These are phyloP conservation scores for Asclepias syriaca DNA, from an alignment of 257 asterid species.

Conservation along the genomic window DNA sequence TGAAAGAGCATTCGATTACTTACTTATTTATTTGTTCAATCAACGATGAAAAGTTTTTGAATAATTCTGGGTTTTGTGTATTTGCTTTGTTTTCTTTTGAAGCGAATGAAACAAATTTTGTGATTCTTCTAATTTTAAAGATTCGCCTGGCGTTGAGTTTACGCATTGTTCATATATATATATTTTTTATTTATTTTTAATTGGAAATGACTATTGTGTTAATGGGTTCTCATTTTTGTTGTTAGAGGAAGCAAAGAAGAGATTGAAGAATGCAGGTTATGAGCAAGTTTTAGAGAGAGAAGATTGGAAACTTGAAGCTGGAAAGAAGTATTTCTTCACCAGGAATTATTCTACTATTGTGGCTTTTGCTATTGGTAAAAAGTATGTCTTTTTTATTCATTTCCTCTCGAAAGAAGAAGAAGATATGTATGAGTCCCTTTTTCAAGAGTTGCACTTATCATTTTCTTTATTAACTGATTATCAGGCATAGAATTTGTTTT, in stretches of 20 bases:
- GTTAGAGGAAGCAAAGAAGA: conserved; percentile 73
- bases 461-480: background rate
- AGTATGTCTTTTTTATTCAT: conserved; percentile 33
- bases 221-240: conserved; percentile 12
- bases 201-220: background rate
- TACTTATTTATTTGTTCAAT: background rate
- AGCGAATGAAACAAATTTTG: background rate
- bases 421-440: conserved; percentile 39
- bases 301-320: conserved; percentile 81
- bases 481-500: background rate
- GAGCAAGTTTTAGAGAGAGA: conserved; percentile 71
- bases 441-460: background rate
- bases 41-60: background rate
- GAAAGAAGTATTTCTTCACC: conserved; percentile 85
- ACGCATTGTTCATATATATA: background rate
- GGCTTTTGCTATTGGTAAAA: conserved; percentile 91
- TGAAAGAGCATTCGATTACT: background rate
- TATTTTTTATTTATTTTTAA: background rate
- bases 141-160: background rate
- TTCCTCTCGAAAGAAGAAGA: conserved; percentile 1
- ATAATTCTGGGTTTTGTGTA: background rate
- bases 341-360: conserved; percentile 86
- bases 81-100: background rate
- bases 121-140: background rate
- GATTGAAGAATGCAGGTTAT: conserved; percentile 64